A percentile compares a stretch with the other conserved stretches of the same genome.
Conservation (phyloP, 768 basidiomycete genomes). For the Antrodiella citrinella region DNA sequence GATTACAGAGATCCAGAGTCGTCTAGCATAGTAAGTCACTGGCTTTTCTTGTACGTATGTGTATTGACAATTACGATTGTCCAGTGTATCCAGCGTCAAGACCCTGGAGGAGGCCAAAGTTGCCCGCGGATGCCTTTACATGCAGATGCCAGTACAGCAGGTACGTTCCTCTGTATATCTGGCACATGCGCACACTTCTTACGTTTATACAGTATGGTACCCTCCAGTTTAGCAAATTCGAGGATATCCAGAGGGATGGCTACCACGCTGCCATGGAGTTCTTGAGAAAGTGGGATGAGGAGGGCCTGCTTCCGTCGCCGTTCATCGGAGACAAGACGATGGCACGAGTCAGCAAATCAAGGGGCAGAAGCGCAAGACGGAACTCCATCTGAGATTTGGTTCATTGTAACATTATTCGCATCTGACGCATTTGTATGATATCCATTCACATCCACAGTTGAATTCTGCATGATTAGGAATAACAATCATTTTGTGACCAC, state of each 20-base stretch:
- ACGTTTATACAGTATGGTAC: conserved; percentile 65
- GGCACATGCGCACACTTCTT: not conserved
- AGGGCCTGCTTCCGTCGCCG: conserved; percentile 75
- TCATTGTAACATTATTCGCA: not conserved
- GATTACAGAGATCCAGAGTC: conserved; percentile 89
- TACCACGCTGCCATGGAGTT: conserved; percentile 65
- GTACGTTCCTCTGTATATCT: conserved; percentile 40
- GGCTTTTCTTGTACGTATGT: conserved; percentile 1
- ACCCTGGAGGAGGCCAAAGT: conserved; percentile 95
- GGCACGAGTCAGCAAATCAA: conserved; percentile 44
- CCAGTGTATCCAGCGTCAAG: conserved; percentile 89
- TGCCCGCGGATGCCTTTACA: conserved; percentile 81
- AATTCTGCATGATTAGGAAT: no score
- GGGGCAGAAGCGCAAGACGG: conserved; percentile 69
- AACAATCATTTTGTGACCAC: no score
- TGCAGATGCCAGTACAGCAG: conserved; percentile 92
- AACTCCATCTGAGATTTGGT: conserved; percentile 50
- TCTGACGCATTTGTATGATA: no score
- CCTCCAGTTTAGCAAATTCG: conserved; percentile 81
- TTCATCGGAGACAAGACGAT: conserved; percentile 50
- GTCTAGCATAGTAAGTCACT: conserved; percentile 81
- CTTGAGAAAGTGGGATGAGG: conserved; percentile 71
- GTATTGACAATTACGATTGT: not conserved
- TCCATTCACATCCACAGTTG: no score
- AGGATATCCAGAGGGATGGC: conserved; percentile 81